Evolutionary conservation across 140 eudicot genomes (phyloP), one percentile per base, ranked within the genome.

Genomic region (Anethum foeniculum): DNA sequence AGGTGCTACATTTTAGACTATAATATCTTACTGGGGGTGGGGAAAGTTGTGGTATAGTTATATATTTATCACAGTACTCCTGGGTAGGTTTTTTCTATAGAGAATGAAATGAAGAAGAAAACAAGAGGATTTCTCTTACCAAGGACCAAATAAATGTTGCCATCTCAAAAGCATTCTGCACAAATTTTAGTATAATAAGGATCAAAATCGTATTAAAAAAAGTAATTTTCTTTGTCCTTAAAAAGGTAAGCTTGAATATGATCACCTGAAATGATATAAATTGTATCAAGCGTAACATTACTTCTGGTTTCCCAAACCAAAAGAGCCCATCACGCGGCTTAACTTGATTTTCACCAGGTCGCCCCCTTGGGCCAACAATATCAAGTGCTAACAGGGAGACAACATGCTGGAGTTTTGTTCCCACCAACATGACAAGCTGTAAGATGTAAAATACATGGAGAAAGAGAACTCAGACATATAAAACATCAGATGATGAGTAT

Each of bases 81-180:
- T 23, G 28, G 8, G 28, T 21, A 8, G 30, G 28, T 19, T 21
- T 54, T 4, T 19, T 10, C 6, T 21, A 39, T 58, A 10, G 15
- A 8, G 28, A 4, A 65, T 10, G 30, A 43, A 74, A 43, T 7
- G 56, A 43, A 74, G 32, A 43, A 0, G 0, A 46, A n/a, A 3
- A 15, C 14, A 9, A 43, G 9, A 43, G 67, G 67, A 81, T 74
- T 51, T 75, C 30, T 73, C 93, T 88, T 85, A 96, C 99, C 97
- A 91, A 83, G 76, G 99, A 96, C 99, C 99, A 96, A 83, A 93
- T 84, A 86, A 96, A 96, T 43, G 97, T 93, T 68, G 98, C 99
- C 99, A 96, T 96, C 87, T 96, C 98, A 76, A 96, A 96, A 62
- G 99, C 96, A 83, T 96, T 96, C 99, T 96, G 97, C 92, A 88